Percentiles rank a stretch among this genome's conserved stretches.
These are phyloP conservation scores for Verticillium zaregamsianum DNA, from an alignment of 2,329 filamentous ascomycete genomes.

Conservation along the genomic window DNA sequence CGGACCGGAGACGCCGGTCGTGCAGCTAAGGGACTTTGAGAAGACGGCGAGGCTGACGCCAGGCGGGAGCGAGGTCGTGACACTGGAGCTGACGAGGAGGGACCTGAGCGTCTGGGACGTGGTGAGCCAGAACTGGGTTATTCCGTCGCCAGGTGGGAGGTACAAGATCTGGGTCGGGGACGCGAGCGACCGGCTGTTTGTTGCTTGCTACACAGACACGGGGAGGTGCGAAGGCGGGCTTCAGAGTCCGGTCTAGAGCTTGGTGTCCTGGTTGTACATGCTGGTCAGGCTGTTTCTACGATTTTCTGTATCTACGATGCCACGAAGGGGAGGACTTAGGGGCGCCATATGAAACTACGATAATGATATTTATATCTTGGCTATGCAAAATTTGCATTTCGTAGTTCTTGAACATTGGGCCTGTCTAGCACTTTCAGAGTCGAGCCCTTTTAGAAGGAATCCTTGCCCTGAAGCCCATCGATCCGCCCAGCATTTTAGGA, in stretches of 20 bases:
- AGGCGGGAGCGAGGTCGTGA: slow-evolving; percentile 48
- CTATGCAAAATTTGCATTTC: no score
- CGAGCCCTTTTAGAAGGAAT: no score
- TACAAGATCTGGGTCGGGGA: slow-evolving; percentile 35
- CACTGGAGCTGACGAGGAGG: slow-evolving; percentile 58
- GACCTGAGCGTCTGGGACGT: slow-evolving; percentile 74
- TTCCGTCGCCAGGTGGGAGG: slow-evolving; percentile 29
- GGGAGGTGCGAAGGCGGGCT: slow-evolving; percentile 7
- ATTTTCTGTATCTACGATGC: no score
- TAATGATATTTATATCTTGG: no score
- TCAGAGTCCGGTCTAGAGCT: slow-evolving; percentile 5
- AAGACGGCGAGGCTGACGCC: slow-evolving; percentile 55
- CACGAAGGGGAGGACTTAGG: no score
- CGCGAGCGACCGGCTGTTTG: slow-evolving; percentile 25
- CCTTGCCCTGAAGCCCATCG: no score
- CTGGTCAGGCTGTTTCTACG: no score
- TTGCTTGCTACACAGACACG: slow-evolving; percentile 13
- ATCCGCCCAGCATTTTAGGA: no score
- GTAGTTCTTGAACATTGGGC: no score
- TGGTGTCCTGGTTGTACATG: no score
- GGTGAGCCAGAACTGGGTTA: slow-evolving; percentile 62
- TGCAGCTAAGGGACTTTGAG: slow-evolving; percentile 68
- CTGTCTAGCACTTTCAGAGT: no score
- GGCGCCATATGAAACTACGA: no score
- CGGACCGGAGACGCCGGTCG: slow-evolving; percentile 58